Percentiles rank a stretch among this genome's conserved stretches.
These are phyloP conservation scores for Mayamaea pseudoterrestris DNA, from an alignment of 108 stramenopile species.

Conservation along the genomic window DNA sequence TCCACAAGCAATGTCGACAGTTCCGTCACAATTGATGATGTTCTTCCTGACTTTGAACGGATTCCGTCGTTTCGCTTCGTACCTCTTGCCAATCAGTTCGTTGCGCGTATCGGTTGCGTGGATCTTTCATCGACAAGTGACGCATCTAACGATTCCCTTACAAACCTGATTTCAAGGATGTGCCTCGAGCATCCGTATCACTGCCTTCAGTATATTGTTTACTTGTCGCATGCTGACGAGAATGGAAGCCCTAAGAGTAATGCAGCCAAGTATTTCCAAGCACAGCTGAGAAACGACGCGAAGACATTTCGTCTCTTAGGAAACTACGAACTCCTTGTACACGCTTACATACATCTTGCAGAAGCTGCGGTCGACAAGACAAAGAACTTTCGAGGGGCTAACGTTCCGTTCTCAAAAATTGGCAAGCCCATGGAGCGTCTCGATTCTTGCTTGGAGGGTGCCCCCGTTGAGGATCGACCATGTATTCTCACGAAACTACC, in stretches of 20 bases:
- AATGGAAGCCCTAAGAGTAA: slow-evolving; percentile 46
- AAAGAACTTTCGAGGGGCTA: slow-evolving; percentile 20
- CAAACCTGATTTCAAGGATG: slow-evolving; percentile 50
- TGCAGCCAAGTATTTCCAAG: slow-evolving; percentile 37
- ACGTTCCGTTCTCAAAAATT: slow-evolving; percentile 14
- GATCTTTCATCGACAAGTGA: no score
- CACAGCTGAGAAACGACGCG: slow-evolving; percentile 22
- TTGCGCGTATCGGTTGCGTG: slow-evolving; percentile 79
- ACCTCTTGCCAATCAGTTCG: slow-evolving; percentile 76
- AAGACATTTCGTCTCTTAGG: slow-evolving; percentile 33
- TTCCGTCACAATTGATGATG: slow-evolving; percentile 5
- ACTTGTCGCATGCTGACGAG: no score
- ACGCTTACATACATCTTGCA: slow-evolving; percentile 64
- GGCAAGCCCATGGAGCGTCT: slow-evolving; percentile 1
- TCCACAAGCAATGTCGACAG: slow-evolving; percentile 18
- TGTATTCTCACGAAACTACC: slow-evolving; percentile 63
- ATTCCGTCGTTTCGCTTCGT: slow-evolving; percentile 70
- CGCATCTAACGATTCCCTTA: no score
- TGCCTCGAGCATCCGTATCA: slow-evolving; percentile 81
- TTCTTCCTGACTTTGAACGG: slow-evolving; percentile 10
- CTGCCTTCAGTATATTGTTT: no score
- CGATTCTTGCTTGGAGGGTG: slow-evolving; percentile 20
- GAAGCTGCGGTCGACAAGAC: slow-evolving; percentile 20
- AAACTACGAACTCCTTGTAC: slow-evolving; percentile 33
- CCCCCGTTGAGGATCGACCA: slow-evolving; percentile 23